Evolutionary conservation across 1,284 basidiomycete genomes (phyloP).

Genomic region (Pisolithus thermaeus): DNA sequence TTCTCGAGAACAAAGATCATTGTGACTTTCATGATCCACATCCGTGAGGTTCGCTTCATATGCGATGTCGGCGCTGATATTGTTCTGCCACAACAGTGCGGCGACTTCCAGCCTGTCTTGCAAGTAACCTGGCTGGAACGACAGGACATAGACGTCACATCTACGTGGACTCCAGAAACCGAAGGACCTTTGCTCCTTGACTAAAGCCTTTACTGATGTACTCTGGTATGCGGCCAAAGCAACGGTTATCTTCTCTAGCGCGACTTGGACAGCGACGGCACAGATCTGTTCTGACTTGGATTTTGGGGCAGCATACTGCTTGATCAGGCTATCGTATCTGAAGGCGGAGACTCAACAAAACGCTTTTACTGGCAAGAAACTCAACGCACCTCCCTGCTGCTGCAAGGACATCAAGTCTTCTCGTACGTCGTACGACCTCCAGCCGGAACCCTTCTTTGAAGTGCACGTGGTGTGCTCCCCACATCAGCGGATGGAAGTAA

Average conservation of each 20-base stretch:
- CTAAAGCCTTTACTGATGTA: constrained; percentile 58
- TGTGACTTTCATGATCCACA: constrained; percentile 55
- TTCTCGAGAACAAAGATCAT: constrained; percentile 62
- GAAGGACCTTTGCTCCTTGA: constrained; percentile 78
- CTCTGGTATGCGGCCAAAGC: constrained; percentile 70
- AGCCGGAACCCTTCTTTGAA: constrained; percentile 75
- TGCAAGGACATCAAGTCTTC: constrained; percentile 69
- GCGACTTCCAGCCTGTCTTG: constrained; percentile 76
- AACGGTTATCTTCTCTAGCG: constrained; percentile 73
- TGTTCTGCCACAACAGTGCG: constrained; percentile 72
- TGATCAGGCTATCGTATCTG: constrained; percentile 75
- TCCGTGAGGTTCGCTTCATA: constrained; percentile 68
- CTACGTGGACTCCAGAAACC: constrained; percentile 83
- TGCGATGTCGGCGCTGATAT: constrained; percentile 84
- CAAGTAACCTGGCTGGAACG: constrained; percentile 70
- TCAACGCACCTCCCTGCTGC: constrained; percentile 68
- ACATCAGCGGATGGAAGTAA: constrained; percentile 68
- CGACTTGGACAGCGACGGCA: constrained; percentile 74
- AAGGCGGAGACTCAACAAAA: neutral
- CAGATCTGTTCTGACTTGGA: constrained; percentile 48
- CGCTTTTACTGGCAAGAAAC: neutral
- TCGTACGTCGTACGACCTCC: constrained; percentile 65
- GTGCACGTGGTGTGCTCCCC: constrained; percentile 52
- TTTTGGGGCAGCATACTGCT: constrained; percentile 54
- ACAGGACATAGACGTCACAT: constrained; percentile 82